These are phyloP conservation scores for Neonectria sp. DNA, from an alignment of 2,329 filamentous ascomycete genomes.

Conservation along the genomic window DNA sequence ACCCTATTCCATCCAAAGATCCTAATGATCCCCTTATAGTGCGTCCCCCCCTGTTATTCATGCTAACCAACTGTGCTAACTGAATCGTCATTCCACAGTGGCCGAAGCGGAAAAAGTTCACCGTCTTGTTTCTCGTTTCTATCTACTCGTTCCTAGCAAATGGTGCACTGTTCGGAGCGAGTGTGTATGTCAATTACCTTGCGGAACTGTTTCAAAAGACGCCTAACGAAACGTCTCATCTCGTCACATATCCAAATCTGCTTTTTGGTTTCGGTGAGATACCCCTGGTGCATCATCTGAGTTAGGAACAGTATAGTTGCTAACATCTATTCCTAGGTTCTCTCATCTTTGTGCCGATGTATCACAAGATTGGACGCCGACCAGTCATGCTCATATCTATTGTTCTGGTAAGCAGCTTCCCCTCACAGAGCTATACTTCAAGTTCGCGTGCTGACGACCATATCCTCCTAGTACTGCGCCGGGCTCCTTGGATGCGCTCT, in stretches of 20 bases:
- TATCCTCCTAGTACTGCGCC: background rate
- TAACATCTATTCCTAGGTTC: background rate
- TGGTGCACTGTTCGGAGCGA: background rate
- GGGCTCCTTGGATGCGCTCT: background rate
- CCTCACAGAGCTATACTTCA: background rate
- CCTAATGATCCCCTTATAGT: conserved; percentile 14
- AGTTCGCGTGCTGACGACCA: background rate
- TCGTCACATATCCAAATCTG: conserved; percentile 1
- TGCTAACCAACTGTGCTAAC: background rate
- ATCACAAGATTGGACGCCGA: conserved; percentile 5
- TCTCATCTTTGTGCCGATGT: conserved; percentile 4
- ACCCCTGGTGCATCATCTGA: too few relatives aligned
- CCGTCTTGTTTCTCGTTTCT: background rate
- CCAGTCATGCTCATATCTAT: conserved; percentile 3
- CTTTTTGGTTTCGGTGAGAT: conserved; percentile 1
- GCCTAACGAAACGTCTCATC: background rate
- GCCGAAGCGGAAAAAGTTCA: background rate
- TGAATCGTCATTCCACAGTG: background rate
- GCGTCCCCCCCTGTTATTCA: background rate
- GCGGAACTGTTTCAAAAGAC: background rate
- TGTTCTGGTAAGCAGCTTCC: background rate
- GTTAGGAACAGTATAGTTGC: background rate
- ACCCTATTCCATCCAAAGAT: conserved; percentile 5
- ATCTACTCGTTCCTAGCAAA: conserved; percentile 8
- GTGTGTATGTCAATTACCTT: conserved; percentile 4